Conservation (phyloP, 768 basidiomycete genomes). For the Pholiota molesta region DNA sequence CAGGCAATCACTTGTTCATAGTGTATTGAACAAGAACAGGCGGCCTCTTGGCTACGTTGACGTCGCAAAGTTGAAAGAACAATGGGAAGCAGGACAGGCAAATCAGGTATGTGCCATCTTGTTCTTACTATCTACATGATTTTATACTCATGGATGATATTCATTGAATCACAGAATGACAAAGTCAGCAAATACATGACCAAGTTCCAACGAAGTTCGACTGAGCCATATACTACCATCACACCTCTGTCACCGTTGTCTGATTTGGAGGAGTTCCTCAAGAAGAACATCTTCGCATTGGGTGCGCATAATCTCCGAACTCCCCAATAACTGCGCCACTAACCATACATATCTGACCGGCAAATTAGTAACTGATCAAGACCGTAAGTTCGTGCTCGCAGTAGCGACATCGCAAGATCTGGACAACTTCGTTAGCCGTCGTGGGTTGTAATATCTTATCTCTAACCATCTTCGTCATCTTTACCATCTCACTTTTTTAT, state of each 20-base stretch:
- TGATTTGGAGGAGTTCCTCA: conserved; percentile 82
- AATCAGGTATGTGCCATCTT: conserved; percentile 55
- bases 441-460: conserved; percentile 37
- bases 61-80: conserved; percentile 70
- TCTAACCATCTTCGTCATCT: not conserved
- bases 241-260: conserved; percentile 79
- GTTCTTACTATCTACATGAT: not conserved
- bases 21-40: conserved; percentile 73
- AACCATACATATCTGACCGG: not conserved
- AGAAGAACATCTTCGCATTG: conserved; percentile 72
- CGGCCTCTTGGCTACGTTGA: conserved; percentile 87
- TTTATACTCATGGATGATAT: conserved; percentile 3
- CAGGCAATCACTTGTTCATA: conserved; percentile 29
- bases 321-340: not conserved
- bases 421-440: conserved; percentile 58
- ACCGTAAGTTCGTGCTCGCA: conserved; percentile 81
- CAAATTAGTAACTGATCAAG: conserved; percentile 74
- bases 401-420: conserved; percentile 81
- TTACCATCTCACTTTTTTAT: not conserved
- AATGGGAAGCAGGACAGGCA: conserved; percentile 76
- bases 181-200: conserved; percentile 72
- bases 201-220: conserved; percentile 67
- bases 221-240: conserved; percentile 75
- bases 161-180: conserved; percentile 46
- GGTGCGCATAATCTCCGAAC: conserved; percentile 43